These are phyloP conservation scores for Inga laurina DNA, from an alignment of 306 rosid genomes.

Conservation along the genomic window DNA sequence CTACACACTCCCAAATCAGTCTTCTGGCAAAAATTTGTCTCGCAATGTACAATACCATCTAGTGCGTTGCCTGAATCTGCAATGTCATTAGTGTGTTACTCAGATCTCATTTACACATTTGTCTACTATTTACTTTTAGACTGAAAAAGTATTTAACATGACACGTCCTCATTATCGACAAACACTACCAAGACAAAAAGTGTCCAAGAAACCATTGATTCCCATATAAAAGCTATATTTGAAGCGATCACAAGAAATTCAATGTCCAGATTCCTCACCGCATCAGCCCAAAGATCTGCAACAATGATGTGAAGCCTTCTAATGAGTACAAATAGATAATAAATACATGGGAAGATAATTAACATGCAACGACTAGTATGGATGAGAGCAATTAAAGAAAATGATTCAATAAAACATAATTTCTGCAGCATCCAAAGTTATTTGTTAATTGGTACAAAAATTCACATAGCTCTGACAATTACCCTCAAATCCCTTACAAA, in stretches of 20 bases:
- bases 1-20: constrained; percentile 30
- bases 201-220: constrained; percentile 36
- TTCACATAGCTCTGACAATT: background rate
- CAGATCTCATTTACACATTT: constrained; percentile 24
- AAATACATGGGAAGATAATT: background rate
- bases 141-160: constrained; percentile 19
- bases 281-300: constrained; percentile 33
- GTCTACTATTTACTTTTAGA: constrained; percentile 12
- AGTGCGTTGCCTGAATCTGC: background rate
- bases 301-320: background rate
- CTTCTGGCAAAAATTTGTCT: constrained; percentile 21
- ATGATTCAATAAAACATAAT: background rate
- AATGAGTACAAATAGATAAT: background rate
- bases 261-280: constrained; percentile 28
- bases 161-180: constrained; percentile 32
- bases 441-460: background rate
- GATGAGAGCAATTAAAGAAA: background rate
- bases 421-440: background rate
- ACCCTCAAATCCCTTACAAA: background rate
- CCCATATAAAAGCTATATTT: constrained; percentile 10
- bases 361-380: background rate
- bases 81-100: background rate
- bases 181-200: constrained; percentile 18
- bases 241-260: constrained; percentile 17
- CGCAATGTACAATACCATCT: constrained; percentile 37